These are phyloP conservation scores for Debaryomyces castellii DNA, from an alignment of 805 yeast genomes.

Conservation along the genomic window DNA sequence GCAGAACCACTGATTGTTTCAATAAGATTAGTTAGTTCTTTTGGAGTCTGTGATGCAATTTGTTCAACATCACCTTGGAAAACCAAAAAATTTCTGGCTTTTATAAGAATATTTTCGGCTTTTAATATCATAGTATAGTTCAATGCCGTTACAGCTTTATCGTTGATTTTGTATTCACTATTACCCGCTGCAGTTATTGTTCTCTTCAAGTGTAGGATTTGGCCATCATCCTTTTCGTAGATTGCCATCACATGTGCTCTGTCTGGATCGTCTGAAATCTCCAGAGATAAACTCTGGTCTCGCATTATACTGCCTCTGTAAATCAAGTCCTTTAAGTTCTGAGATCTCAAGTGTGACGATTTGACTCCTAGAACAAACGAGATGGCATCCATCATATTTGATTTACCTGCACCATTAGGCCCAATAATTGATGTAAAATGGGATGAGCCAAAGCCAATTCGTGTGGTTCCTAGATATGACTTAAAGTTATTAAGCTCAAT, in stretches of 20 bases:
- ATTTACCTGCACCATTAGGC: conserved; percentile 98
- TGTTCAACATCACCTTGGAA: conserved; percentile 97
- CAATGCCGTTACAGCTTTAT: conserved; percentile 54
- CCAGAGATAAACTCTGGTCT: conserved; percentile 15
- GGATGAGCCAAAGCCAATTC: conserved; percentile 79
- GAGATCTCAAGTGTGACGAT: conserved; percentile 72
- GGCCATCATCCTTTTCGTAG: conserved; percentile 65
- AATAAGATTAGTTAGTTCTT: conserved; percentile 67
- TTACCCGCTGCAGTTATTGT: conserved; percentile 56
- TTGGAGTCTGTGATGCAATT: conserved; percentile 83
- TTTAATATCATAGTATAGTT: conserved; percentile 69
- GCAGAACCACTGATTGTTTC: conserved; percentile 84
- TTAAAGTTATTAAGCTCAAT: conserved; percentile 85
- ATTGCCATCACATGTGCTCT: conserved; percentile 77
- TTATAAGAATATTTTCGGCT: conserved; percentile 77
- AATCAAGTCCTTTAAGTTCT: conserved; percentile 69
- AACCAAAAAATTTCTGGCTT: conserved; percentile 88
- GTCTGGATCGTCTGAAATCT: conserved; percentile 36
- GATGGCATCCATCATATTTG: conserved; percentile 96
- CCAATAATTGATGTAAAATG: conserved; percentile 90
- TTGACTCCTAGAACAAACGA: conserved; percentile 90
- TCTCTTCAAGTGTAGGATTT: conserved; percentile 60
- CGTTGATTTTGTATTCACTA: conserved; percentile 69
- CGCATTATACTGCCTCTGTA: conserved; percentile 57
- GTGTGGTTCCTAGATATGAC: conserved; percentile 77